phyloP scores from a whole-genome alignment of 371 early-diverging fungal species.

The Mortierella sp. region DNA sequence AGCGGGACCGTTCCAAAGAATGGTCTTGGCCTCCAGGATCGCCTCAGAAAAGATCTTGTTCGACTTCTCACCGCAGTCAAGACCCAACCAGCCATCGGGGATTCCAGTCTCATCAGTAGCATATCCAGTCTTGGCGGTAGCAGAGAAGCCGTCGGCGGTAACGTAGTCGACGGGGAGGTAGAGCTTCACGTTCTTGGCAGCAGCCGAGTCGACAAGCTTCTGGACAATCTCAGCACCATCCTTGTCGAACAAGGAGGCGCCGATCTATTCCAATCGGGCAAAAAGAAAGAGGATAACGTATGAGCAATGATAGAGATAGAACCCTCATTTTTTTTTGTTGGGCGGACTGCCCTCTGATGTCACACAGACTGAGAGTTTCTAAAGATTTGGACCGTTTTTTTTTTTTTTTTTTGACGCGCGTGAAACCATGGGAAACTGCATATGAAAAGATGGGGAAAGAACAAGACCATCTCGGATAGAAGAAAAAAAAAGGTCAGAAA shows the following conservation, averaged over 20 bases:
- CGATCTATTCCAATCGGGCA: conserved; percentile 70
- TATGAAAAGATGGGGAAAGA: background rate
- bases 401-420: background rate
- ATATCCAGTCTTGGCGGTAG: conserved; percentile 66
- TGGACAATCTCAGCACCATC: conserved; percentile 90
- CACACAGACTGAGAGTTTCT: too few relatives aligned
- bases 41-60: conserved; percentile 77
- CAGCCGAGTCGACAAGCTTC: conserved; percentile 85
- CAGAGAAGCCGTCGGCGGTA: conserved; percentile 87
- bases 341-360: background rate
- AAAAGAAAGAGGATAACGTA: background rate
- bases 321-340: background rate
- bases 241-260: conserved; percentile 93
- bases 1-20: conserved; percentile 99
- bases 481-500: background rate
- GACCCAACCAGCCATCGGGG: conserved; percentile 91
- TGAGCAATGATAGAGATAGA: background rate
- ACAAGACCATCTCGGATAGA: background rate
- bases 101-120: conserved; percentile 93
- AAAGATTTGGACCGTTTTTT: too few relatives aligned
- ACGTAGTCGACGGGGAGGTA: conserved; percentile 93
- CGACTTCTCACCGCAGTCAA: conserved; percentile 94
- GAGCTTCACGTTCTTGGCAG: conserved; percentile 87
- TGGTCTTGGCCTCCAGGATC: conserved; percentile 86
- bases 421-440: background rate